Evolutionary conservation across 495 filamentous ascomycete genomes (phyloP).

Genomic region (Tuber borchii): DNA sequence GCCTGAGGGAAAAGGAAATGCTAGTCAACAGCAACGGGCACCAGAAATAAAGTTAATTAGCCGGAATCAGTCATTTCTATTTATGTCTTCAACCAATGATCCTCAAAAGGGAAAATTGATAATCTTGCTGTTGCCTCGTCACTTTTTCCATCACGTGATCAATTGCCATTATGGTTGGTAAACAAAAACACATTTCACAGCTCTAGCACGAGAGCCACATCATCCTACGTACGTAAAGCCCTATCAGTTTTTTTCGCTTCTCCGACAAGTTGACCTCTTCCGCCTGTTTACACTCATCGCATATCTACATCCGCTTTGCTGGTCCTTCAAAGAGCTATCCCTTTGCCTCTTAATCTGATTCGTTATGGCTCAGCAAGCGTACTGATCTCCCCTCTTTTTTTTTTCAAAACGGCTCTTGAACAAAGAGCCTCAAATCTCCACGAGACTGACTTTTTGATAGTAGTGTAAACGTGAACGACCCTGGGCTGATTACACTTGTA

Average conservation of each 20-base stretch:
- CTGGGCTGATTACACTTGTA: constrained; percentile 80
- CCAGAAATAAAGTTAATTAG: neutral
- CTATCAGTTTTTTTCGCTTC: neutral
- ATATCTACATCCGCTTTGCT: neutral
- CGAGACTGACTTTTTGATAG: constrained; percentile 6
- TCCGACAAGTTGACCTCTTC: neutral
- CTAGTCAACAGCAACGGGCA: neutral
- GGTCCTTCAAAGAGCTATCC: neutral
- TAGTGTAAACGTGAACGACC: constrained; percentile 70
- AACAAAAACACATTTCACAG: neutral
- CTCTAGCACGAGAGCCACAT: neutral
- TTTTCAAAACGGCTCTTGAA: neutral
- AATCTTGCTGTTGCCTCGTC: neutral
- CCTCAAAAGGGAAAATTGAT: neutral
- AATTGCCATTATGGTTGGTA: neutral
- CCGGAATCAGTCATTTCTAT: neutral
- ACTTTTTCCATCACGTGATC: neutral
- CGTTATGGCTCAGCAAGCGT: constrained; percentile 4
- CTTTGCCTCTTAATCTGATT: neutral
- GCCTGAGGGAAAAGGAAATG: neutral
- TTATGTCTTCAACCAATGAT: neutral
- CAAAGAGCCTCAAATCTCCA: neutral
- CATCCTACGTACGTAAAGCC: neutral
- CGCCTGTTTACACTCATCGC: neutral
- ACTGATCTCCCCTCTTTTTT: constrained; percentile 4